Evolutionary conservation across 73 alveolate genomes (phyloP), one percentile per base, ranked within the genome.

Genomic region (Uronychia setigera): DNA sequence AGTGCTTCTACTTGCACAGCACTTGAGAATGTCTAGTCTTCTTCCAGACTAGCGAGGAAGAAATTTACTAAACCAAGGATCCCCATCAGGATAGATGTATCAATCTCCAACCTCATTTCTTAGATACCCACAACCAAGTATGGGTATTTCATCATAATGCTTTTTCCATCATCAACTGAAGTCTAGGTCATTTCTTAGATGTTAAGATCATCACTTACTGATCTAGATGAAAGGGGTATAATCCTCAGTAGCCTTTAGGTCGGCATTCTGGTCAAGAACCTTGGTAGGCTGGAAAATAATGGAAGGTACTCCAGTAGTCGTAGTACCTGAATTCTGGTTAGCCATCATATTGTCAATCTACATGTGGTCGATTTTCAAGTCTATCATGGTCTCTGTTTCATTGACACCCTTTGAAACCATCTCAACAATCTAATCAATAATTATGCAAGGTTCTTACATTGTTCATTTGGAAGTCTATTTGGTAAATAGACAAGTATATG

Each of bases 401-500:
- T 13, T 32, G 33, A 28, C 46, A 46, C 19, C 67, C 19, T 46
- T 11, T 5, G 67, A 5, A 46, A 19, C 19, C 67, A 19, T 46
- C n/a, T n/a, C n/a, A n/a, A n/a, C n/a, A n/a, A n/a, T n/a, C n/a
- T n/a, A n/a, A n/a, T n/a, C n/a, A n/a, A n/a, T n/a, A n/a, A 46
- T 46, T 46, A 5, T 46, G 67, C 67, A 46, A n/a, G n/a, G n/a
- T 31, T 79, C 30, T 35, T 79, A 74, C 28, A 33, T 32, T 32
- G 35, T n/a, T 76, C 81, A 34, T 75, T 74, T 0, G 31, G 1
- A 0, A 92, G 26, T 60, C 77, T 89, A 35, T n/a, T n/a, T n/a
- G n/a, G n/a, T 75, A 85, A 27, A 92, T 59, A 31, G 90, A 79
- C 0, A 95, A 29, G 86, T 93, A 96, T 75, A 96, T 84, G n/a